Evolutionary conservation across 345 rosid species (phyloP).

Genomic region (Citrus inodora): DNA sequence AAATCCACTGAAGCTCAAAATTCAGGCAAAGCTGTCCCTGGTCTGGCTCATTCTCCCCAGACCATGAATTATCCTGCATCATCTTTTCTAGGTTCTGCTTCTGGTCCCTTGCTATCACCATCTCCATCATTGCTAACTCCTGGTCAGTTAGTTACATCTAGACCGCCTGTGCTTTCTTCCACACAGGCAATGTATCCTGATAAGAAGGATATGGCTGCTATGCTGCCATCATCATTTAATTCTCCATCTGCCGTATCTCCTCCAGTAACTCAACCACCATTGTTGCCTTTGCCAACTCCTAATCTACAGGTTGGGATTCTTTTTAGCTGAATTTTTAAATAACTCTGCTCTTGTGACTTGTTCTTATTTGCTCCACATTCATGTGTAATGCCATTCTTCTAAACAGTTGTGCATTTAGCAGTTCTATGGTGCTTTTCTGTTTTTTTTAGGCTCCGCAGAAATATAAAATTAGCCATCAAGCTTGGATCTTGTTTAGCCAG

Average conservation of each 20-base stretch:
- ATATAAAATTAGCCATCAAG: not conserved
- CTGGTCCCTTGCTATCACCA: constrained; percentile 25
- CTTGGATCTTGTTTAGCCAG: not conserved
- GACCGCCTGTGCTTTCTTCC: constrained; percentile 18
- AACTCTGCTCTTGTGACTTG: not conserved
- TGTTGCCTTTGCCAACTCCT: constrained; percentile 36
- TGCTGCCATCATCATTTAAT: constrained; percentile 11
- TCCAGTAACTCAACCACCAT: constrained; percentile 26
- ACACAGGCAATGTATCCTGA: constrained; percentile 13
- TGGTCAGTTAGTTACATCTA: constrained; percentile 18
- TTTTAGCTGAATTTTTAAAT: not conserved
- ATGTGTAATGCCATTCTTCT: not conserved
- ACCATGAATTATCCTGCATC: constrained; percentile 8
- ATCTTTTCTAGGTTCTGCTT: constrained; percentile 10
- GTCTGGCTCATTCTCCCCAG: constrained; percentile 10
- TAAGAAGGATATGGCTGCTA: constrained; percentile 15
- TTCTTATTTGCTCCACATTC: constrained; percentile 1
- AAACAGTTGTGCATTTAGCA: not conserved
- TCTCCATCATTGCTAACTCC: constrained; percentile 19
- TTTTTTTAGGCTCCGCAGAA: not conserved
- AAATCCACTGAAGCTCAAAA: constrained; percentile 13
- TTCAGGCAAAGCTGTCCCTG: constrained; percentile 6
- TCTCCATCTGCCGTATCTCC: constrained; percentile 7
- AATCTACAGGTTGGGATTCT: constrained; percentile 19
- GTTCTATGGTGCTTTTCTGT: not conserved